These are phyloP conservation scores for Ogataea methanolica DNA, from an alignment of 805 yeast genomes.

Conservation along the genomic window DNA sequence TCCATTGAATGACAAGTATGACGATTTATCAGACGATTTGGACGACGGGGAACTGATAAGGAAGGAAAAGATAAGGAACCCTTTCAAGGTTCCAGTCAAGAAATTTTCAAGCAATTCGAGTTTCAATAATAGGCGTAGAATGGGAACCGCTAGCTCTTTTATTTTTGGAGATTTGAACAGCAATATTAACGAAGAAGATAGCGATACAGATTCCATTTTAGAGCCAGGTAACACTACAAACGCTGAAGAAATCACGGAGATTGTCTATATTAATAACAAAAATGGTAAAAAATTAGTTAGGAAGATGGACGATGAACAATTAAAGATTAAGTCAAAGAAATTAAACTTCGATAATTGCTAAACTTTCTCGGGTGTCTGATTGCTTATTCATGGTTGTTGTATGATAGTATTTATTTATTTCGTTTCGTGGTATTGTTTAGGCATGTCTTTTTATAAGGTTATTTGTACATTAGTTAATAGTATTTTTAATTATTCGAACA, in stretches of 20 bases:
- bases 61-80: constrained; percentile 21
- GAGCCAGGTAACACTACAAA: not conserved
- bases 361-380: not conserved
- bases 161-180: not conserved
- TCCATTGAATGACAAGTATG: constrained; percentile 6
- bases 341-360: constrained; percentile 28
- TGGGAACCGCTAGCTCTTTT: not conserved
- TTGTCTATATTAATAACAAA: constrained; percentile 20
- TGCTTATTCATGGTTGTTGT: not conserved
- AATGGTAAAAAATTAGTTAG: constrained; percentile 32
- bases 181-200: not conserved
- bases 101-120: not conserved
- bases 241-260: constrained; percentile 3
- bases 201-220: not conserved
- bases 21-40: not conserved
- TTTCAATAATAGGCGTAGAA: no score
- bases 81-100: constrained; percentile 11
- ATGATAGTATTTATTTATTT: not conserved
- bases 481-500: not conserved
- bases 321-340: constrained; percentile 34
- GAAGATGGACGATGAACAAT: constrained; percentile 30
- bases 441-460: not conserved
- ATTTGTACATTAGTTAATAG: not conserved
- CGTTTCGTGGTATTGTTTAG: not conserved
- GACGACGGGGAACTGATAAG: constrained; percentile 15